These are phyloP conservation scores for Fusarium proliferatum DNA, from an alignment of 2,329 filamentous ascomycete species.

Conservation along the genomic window DNA sequence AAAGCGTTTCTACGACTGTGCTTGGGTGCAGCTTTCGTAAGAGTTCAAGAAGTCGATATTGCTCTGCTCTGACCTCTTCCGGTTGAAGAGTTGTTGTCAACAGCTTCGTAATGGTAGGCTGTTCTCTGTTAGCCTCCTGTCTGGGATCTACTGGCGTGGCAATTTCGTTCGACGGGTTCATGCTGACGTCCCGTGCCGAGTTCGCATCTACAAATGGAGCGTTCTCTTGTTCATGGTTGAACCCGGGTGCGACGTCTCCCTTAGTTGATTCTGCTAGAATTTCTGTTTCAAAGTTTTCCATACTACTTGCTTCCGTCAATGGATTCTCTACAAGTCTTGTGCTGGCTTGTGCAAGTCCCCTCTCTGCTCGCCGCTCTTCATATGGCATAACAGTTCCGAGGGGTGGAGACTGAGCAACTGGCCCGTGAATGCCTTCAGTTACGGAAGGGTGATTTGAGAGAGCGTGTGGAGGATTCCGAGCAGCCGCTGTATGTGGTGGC, in stretches of 20 bases:
- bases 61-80: conserved; percentile 66
- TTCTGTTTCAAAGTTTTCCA: not conserved
- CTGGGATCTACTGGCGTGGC: not conserved
- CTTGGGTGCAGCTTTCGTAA: conserved; percentile 66
- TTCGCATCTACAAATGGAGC: not conserved
- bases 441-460: conserved; percentile 1
- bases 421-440: not conserved
- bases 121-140: not conserved
- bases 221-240: not conserved
- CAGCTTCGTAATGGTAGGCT: conserved; percentile 32
- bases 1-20: conserved; percentile 70
- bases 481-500: conserved; percentile 46
- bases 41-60: conserved; percentile 68
- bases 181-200: not conserved
- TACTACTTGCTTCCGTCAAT: not conserved
- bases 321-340: conserved; percentile 10
- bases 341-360: not conserved
- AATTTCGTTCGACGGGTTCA: not conserved
- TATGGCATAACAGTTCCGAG: not conserved
- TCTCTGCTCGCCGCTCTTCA: not conserved
- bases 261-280: not conserved
- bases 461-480: not conserved
- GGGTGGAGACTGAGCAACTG: conserved; percentile 1
- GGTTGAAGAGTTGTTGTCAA: conserved; percentile 38
- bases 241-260: not conserved